Percentiles rank a stretch among this genome's conserved stretches.
Conservation (phyloP, 352 stramenopile genomes). For the Pythium aristosporum region DNA sequence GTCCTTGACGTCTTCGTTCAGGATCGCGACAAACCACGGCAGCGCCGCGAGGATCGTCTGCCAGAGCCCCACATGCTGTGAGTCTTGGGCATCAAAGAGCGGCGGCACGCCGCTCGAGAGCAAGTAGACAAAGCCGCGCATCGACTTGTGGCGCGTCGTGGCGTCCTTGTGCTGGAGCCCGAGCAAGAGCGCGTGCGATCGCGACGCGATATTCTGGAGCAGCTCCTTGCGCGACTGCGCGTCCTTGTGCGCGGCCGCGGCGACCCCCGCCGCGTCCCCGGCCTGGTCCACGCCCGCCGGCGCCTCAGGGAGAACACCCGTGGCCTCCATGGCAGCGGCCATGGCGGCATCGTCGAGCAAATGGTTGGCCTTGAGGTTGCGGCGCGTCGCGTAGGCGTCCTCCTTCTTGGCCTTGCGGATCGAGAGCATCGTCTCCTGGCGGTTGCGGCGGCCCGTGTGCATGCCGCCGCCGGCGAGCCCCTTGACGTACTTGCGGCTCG, state of each 20-base stretch:
- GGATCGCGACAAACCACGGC: conserved; percentile 74
- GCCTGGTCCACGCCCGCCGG: neutral
- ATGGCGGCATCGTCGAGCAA: conserved; percentile 35
- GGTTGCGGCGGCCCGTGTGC: conserved; percentile 79
- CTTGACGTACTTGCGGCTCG: conserved; percentile 73
- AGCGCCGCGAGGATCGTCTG: conserved; percentile 77
- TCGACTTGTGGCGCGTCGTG: conserved; percentile 74
- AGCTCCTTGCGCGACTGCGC: conserved; percentile 62
- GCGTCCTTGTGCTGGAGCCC: conserved; percentile 80
- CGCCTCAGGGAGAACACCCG: neutral
- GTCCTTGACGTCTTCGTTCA: conserved; percentile 68
- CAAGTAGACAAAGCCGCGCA: conserved; percentile 86
- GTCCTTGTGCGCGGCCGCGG: conserved; percentile 26
- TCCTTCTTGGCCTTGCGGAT: conserved; percentile 90
- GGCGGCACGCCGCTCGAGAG: conserved; percentile 82
- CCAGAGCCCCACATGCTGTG: conserved; percentile 82
- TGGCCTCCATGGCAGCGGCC: conserved; percentile 13
- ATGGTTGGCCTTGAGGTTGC: conserved; percentile 81
- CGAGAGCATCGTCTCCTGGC: conserved; percentile 82
- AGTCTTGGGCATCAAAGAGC: conserved; percentile 82
- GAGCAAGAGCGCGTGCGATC: conserved; percentile 76
- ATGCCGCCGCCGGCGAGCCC: conserved; percentile 60
- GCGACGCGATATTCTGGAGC: conserved; percentile 75
- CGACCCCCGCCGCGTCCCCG: conserved; percentile 7
- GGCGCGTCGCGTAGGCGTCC: conserved; percentile 82